These are phyloP conservation scores for Colletotrichum truncatum DNA, from an alignment of 2,329 filamentous ascomycete species.

Conservation along the genomic window DNA sequence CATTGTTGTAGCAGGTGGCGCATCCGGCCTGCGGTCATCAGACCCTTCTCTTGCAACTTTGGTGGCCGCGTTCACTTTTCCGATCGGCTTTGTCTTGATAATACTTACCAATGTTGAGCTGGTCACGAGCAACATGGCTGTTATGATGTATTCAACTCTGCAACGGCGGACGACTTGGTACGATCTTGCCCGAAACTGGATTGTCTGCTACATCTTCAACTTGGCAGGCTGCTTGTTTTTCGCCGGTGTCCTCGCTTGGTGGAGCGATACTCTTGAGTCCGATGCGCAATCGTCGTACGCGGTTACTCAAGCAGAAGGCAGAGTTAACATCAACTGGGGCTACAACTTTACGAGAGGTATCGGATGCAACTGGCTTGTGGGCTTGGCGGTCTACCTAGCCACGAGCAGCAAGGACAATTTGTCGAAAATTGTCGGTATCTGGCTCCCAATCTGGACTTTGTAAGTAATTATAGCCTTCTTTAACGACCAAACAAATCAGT, in stretches of 20 bases:
- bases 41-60: neutral
- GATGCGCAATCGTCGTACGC: constrained; percentile 5
- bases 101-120: constrained; percentile 7
- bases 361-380: constrained; percentile 13
- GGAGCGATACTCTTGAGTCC: neutral
- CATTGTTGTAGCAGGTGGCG: constrained; percentile 1
- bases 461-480: neutral
- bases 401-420: neutral
- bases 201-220: constrained; percentile 1
- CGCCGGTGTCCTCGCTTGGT: constrained; percentile 1
- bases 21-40: neutral
- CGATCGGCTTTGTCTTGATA: neutral
- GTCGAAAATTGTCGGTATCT: constrained; percentile 14
- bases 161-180: constrained; percentile 1
- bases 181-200: constrained; percentile 1
- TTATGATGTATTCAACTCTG: constrained; percentile 6
- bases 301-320: constrained; percentile 3
- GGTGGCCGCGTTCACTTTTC: neutral
- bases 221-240: neutral
- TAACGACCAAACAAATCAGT: neutral
- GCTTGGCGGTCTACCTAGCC: neutral
- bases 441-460: constrained; percentile 14
- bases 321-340: constrained; percentile 12
- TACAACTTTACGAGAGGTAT: constrained; percentile 11
- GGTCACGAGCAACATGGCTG: constrained; percentile 15